Evolutionary conservation across 768 basidiomycete species (phyloP).

Genomic region (Lentinula raphanica): DNA sequence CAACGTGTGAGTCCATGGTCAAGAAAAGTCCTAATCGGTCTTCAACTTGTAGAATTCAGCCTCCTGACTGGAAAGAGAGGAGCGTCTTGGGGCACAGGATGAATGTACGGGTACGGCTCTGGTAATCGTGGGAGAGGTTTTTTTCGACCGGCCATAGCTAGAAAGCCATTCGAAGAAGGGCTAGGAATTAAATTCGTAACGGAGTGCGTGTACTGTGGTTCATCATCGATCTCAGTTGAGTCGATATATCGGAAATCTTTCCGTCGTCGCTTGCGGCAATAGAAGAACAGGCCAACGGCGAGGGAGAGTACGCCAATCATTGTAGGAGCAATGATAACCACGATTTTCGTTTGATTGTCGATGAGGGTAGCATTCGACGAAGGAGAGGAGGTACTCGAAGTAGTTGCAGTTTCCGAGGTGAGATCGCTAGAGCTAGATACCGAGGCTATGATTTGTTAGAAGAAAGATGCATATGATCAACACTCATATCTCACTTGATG

Average conservation of each 20-base stretch:
- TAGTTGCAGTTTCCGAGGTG: neutral
- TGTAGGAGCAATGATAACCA: slow-evolving; percentile 13
- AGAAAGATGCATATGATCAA: neutral
- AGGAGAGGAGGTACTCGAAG: no score
- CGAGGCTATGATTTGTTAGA: neutral
- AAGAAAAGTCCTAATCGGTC: neutral
- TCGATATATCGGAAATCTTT: neutral
- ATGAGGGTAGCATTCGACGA: neutral
- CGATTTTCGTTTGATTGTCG: slow-evolving; percentile 9
- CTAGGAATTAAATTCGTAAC: neutral
- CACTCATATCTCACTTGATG: neutral
- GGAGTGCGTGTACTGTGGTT: neutral
- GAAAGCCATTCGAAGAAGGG: neutral
- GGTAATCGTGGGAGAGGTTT: neutral
- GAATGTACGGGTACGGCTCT: neutral
- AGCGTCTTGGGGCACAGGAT: neutral
- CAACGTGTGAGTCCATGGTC: neutral
- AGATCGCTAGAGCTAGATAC: neutral
- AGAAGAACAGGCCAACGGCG: slow-evolving; percentile 12
- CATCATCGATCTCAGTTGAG: neutral
- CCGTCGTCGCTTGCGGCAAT: slow-evolving; percentile 11
- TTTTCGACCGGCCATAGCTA: neutral
- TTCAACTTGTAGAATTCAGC: neutral
- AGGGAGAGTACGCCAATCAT: slow-evolving; percentile 14
- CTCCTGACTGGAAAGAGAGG: neutral